phyloP scores from a whole-genome alignment of 768 basidiomycete genomes.

The Chalciporus sphaerocephalus region DNA sequence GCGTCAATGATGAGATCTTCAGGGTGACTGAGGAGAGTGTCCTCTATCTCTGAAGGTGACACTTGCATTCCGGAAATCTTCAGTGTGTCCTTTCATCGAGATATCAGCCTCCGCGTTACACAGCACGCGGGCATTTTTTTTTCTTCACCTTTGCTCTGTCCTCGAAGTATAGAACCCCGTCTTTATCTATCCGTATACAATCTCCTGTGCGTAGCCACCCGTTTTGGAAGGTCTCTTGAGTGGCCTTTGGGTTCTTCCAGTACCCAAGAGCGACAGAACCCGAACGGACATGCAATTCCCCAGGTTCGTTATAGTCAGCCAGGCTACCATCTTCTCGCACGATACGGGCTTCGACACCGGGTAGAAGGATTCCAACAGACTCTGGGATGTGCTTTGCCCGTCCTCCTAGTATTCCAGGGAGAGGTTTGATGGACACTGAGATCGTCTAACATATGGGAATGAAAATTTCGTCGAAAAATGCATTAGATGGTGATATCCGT shows the following conservation, averaged over 20 bases:
- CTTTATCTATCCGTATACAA: constrained; percentile 54
- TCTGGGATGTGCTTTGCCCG: constrained; percentile 38
- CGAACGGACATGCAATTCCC: constrained; percentile 61
- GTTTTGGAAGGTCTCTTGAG: constrained; percentile 55
- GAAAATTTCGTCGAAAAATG: not conserved
- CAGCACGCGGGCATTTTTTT: not conserved
- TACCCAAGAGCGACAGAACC: constrained; percentile 62
- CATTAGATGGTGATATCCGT: constrained; percentile 22
- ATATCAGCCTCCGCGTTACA: not conserved
- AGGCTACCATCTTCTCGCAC: constrained; percentile 55
- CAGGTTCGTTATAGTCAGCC: constrained; percentile 52
- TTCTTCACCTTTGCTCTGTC: constrained; percentile 66
- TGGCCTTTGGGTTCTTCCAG: constrained; percentile 66
- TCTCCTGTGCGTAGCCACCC: constrained; percentile 81
- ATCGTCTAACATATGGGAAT: constrained; percentile 45
- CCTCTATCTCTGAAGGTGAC: constrained; percentile 75
- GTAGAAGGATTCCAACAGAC: constrained; percentile 54
- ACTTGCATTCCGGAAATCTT: constrained; percentile 80
- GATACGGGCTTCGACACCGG: constrained; percentile 63
- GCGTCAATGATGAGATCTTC: constrained; percentile 58
- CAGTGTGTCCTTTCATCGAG: constrained; percentile 57
- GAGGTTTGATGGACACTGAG: constrained; percentile 41
- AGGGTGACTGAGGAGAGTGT: constrained; percentile 58
- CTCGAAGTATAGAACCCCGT: constrained; percentile 65
- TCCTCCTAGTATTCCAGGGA: constrained; percentile 43